Conservation (phyloP, 805 yeast species). For the Suhomyces faveliae region DNA sequence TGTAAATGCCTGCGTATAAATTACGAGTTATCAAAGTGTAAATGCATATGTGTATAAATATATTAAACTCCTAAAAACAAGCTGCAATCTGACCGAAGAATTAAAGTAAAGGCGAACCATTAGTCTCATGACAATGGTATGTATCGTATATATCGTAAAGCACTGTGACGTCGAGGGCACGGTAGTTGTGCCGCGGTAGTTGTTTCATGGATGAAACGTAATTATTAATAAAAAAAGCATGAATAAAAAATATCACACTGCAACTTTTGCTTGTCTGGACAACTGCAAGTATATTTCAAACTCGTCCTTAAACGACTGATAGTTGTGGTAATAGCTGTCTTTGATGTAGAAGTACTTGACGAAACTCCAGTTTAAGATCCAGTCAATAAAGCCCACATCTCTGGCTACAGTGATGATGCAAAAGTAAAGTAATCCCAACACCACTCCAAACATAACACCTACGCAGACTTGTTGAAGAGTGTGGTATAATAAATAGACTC, state of each 20-base stretch:
- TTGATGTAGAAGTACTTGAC: constrained; percentile 52
- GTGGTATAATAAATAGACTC: constrained; percentile 81
- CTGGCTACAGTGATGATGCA: constrained; percentile 52
- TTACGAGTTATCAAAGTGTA: too few relatives aligned
- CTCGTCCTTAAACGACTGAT: constrained; percentile 49
- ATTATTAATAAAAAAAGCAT: not conserved
- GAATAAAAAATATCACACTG: not conserved
- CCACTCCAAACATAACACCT: constrained; percentile 64
- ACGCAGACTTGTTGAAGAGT: constrained; percentile 67
- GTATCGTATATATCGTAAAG: too few relatives aligned
- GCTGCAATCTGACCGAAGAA: not conserved
- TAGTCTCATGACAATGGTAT: not conserved
- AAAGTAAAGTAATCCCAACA: constrained; percentile 60
- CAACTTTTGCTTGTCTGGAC: constrained; percentile 1
- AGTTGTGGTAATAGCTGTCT: constrained; percentile 56
- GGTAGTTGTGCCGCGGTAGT: too few relatives aligned
- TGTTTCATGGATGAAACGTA: not conserved
- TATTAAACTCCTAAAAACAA: constrained; percentile 4
- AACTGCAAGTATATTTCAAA: constrained; percentile 19
- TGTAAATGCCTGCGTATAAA: too few relatives aligned
- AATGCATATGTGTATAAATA: not conserved
- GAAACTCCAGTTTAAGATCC: constrained; percentile 61
- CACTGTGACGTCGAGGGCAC: too few relatives aligned
- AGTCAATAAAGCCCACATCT: constrained; percentile 64
- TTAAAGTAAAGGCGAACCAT: not conserved